Evolutionary conservation across 1,139 yeast genomes (phyloP).

Genomic region (Petasospora fabianii): DNA sequence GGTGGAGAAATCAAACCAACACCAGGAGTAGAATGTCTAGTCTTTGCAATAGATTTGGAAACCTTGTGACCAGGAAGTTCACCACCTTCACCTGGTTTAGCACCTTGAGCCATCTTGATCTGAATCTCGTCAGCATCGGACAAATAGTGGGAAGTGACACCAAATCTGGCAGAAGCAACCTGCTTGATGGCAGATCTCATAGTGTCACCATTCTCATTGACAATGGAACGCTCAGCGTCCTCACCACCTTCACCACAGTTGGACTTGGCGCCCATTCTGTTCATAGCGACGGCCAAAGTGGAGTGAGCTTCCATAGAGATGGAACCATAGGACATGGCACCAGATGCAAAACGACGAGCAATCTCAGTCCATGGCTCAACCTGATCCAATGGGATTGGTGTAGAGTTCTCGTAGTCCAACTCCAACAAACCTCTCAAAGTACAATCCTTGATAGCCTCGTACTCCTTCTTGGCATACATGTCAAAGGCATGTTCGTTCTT

Average conservation of each 20-base stretch:
- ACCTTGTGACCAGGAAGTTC: constrained; percentile 91
- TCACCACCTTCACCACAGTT: constrained; percentile 99
- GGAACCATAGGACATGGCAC: constrained; percentile 99
- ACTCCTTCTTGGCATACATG: constrained; percentile 83
- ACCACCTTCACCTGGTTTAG: constrained; percentile 99
- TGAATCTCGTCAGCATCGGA: constrained; percentile 97
- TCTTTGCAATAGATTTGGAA: constrained; percentile 81
- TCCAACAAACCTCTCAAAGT: constrained; percentile 92
- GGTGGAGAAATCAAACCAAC: constrained; percentile 98
- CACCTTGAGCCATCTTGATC: constrained; percentile 99
- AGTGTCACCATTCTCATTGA: constrained; percentile 84
- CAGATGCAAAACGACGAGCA: constrained; percentile 94
- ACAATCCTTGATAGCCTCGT: constrained; percentile 89
- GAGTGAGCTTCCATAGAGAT: constrained; percentile 98
- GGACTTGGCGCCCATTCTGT: constrained; percentile 94
- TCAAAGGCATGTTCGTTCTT: constrained; percentile 92
- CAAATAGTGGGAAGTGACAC: constrained; percentile 91
- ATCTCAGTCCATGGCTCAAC: constrained; percentile 99
- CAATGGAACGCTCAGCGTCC: constrained; percentile 85
- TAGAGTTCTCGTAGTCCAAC: constrained; percentile 70
- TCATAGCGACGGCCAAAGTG: constrained; percentile 97
- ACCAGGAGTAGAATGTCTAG: constrained; percentile 95
- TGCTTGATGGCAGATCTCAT: constrained; percentile 98
- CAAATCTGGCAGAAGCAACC: constrained; percentile 96
- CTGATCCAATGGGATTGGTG: constrained; percentile 88